Conservation (phyloP, 2,329 filamentous ascomycete species). For the Talaromyces atroroseus region DNA sequence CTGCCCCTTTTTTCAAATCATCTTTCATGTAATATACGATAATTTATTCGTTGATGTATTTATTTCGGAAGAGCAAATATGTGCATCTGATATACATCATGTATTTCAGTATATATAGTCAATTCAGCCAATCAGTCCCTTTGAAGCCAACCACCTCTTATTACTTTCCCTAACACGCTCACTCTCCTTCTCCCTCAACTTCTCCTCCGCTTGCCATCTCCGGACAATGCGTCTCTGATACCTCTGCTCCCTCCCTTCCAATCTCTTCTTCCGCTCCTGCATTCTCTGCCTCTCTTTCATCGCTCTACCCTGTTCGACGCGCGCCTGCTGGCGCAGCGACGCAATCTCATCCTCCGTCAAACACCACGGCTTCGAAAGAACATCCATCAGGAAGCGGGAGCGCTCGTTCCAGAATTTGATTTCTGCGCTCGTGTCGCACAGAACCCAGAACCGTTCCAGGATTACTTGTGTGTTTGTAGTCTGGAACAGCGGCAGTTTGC, state of each 20-base stretch:
- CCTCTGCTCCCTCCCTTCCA: conserved; percentile 28
- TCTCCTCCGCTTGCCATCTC: conserved; percentile 37
- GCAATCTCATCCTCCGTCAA: conserved; percentile 42
- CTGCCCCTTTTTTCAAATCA: too few relatives aligned
- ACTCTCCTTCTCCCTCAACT: conserved; percentile 31
- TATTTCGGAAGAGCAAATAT: background rate
- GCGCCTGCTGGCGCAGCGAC: conserved; percentile 36
- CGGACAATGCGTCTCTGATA: conserved; percentile 21
- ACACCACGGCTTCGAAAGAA: conserved; percentile 51
- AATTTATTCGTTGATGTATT: background rate
- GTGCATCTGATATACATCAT: background rate
- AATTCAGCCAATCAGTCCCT: background rate
- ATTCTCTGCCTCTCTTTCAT: conserved; percentile 33
- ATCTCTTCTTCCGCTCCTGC: conserved; percentile 22
- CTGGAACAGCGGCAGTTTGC: conserved; percentile 31
- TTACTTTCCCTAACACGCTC: conserved; percentile 27
- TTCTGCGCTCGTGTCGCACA: conserved; percentile 52
- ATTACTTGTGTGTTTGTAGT: conserved; percentile 44
- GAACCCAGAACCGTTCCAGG: conserved; percentile 47
- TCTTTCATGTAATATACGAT: background rate
- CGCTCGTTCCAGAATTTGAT: conserved; percentile 49
- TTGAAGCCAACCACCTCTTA: conserved; percentile 15
- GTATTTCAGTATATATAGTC: background rate
- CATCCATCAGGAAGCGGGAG: conserved; percentile 43
- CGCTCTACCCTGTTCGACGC: conserved; percentile 35